Conservation (phyloP, 306 rosid genomes). For the Quercus gilva region DNA sequence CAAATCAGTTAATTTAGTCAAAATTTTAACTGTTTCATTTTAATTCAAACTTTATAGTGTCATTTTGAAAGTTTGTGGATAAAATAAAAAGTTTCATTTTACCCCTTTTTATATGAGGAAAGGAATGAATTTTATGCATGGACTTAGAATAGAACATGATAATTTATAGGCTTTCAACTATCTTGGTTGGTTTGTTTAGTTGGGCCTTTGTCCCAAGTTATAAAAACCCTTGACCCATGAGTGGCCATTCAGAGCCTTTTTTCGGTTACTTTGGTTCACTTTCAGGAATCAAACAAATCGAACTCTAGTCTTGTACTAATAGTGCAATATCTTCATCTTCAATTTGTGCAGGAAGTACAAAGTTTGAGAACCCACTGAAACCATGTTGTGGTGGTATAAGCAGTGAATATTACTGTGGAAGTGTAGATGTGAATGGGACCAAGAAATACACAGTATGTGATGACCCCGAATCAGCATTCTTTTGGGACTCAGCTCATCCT, state of each 20-base stretch:
- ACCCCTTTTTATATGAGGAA: too few relatives aligned
- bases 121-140: not conserved
- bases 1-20: too few relatives aligned
- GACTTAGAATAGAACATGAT: not conserved
- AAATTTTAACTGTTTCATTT: too few relatives aligned
- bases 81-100: too few relatives aligned
- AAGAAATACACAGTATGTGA: slow-evolving; percentile 24
- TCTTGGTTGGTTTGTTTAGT: not conserved
- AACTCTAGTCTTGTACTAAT: not conserved
- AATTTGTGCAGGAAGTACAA: not conserved
- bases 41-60: too few relatives aligned
- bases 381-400: slow-evolving; percentile 24
- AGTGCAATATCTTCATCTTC: not conserved
- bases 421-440: slow-evolving; percentile 2
- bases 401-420: slow-evolving; percentile 13
- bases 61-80: too few relatives aligned
- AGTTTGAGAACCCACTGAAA: slow-evolving; percentile 1
- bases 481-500: slow-evolving; percentile 25
- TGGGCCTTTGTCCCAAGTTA: not conserved
- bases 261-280: not conserved
- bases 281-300: not conserved
- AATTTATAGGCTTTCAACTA: not conserved
- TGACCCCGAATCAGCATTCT: slow-evolving; percentile 20
- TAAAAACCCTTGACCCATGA: slow-evolving; percentile 14
- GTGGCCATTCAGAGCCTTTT: not conserved